Percentiles rank a stretch among this genome's conserved stretches.
phyloP scores from a whole-genome alignment of 2,329 filamentous ascomycete species.

The Colletotrichum chlorophyti region DNA sequence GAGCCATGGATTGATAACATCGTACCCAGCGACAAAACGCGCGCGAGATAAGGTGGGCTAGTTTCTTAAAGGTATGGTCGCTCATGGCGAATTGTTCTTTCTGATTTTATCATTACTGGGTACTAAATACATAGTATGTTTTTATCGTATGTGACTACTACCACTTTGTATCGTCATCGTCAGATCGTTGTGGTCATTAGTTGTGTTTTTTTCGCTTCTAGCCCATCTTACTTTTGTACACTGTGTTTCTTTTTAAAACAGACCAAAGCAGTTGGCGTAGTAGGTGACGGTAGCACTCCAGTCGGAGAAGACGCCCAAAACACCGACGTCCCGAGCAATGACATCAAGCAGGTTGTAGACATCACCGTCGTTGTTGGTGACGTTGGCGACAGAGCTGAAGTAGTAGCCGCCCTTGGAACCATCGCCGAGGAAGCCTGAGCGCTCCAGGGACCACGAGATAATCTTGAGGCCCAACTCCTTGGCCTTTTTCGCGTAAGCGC shows the following conservation, averaged over 20 bases:
- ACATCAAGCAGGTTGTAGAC: constrained; percentile 72
- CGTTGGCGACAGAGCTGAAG: constrained; percentile 60
- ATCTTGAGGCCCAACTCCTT: constrained; percentile 68
- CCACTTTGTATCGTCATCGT: background rate
- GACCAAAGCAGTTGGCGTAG: constrained; percentile 73
- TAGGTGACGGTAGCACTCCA: constrained; percentile 74
- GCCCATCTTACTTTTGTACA: too few species aligned
- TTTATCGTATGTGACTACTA: too few species aligned
- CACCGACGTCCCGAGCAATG: constrained; percentile 65
- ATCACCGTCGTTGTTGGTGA: constrained; percentile 69
- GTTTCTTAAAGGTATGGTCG: too few species aligned
- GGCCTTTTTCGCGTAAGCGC: constrained; percentile 66
- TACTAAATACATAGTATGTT: too few species aligned
- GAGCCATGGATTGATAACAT: too few species aligned
- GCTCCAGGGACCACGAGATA: constrained; percentile 73
- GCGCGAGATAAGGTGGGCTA: too few species aligned
- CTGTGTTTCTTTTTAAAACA: constrained; percentile 29
- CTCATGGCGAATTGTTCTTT: too few species aligned
- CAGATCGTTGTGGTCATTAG: background rate
- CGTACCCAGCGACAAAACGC: too few species aligned
- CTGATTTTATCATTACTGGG: too few species aligned
- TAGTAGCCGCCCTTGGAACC: constrained; percentile 59
- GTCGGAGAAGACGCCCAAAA: constrained; percentile 70
- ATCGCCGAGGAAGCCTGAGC: constrained; percentile 64
- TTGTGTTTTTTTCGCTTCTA: background rate